These are phyloP conservation scores for Globisporangium radiosum DNA, from an alignment of 352 stramenopile genomes.

Conservation along the genomic window DNA sequence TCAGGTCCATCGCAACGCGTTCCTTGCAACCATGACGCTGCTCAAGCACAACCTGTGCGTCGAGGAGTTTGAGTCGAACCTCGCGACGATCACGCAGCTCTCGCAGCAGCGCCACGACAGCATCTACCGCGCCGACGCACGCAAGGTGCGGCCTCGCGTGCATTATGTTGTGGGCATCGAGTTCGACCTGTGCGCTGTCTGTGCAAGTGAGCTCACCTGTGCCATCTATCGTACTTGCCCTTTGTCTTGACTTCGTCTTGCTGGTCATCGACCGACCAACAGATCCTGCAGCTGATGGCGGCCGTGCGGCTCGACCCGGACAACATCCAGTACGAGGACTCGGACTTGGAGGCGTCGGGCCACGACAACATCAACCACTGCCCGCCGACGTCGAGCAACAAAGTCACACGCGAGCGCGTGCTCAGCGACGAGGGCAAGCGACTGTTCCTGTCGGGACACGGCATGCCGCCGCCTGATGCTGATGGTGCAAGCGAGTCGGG, in stretches of 20 bases:
- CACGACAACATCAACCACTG: slow-evolving; percentile 51
- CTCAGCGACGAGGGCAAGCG: slow-evolving; percentile 84
- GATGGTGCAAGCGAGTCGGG: slow-evolving; percentile 13
- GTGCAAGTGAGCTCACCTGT: no score
- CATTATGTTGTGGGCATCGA: no score
- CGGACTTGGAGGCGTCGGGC: slow-evolving; percentile 31
- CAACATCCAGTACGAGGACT: slow-evolving; percentile 68
- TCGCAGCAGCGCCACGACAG: slow-evolving; percentile 81
- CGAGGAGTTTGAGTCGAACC: slow-evolving; percentile 71
- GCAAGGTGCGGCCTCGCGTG: slow-evolving; percentile 33
- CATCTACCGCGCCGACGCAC: slow-evolving; percentile 71
- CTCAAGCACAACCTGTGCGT: slow-evolving; percentile 77
- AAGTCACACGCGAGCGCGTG: slow-evolving; percentile 55
- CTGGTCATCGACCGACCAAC: not conserved
- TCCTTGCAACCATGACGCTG: slow-evolving; percentile 55
- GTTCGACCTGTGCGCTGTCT: no score
- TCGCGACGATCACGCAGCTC: slow-evolving; percentile 74
- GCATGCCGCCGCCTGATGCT: slow-evolving; percentile 16
- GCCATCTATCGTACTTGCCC: no score
- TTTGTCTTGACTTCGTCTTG: no score
- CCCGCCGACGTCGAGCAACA: slow-evolving; percentile 60
- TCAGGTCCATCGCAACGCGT: slow-evolving; percentile 78
- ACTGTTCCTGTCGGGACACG: slow-evolving; percentile 61
- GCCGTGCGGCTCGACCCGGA: slow-evolving; percentile 73
- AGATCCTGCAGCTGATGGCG: slow-evolving; percentile 75